Conservation (phyloP, 1,284 basidiomycete species). For the Lignosus rhinocerotis region DNA sequence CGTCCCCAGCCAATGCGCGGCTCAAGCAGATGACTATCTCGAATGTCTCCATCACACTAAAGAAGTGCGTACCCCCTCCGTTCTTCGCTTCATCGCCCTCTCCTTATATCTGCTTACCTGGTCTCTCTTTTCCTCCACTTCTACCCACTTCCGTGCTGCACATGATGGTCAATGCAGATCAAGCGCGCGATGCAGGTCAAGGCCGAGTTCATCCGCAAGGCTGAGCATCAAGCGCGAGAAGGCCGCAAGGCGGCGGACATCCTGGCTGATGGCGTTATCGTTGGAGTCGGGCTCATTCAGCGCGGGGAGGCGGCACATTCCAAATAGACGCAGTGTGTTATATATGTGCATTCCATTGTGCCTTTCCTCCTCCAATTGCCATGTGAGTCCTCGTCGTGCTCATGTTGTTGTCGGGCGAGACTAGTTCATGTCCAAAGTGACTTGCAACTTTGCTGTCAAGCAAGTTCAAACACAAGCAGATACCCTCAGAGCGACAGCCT, state of each 20-base stretch:
- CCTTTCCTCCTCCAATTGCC: not conserved
- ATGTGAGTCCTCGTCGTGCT: too few relatives aligned
- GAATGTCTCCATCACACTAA: slow-evolving; percentile 92
- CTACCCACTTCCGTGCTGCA: not conserved
- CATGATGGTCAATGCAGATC: slow-evolving; percentile 45
- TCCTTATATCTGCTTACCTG: slow-evolving; percentile 4
- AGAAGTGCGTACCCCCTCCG: slow-evolving; percentile 61
- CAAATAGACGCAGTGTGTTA: slow-evolving; percentile 14
- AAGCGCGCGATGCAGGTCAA: slow-evolving; percentile 75
- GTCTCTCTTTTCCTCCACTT: not conserved
- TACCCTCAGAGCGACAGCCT: too few relatives aligned
- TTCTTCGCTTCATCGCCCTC: not conserved
- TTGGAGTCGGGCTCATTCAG: slow-evolving; percentile 73
- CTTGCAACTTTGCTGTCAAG: too few relatives aligned
- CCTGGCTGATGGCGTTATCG: slow-evolving; percentile 72
- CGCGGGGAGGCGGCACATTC: slow-evolving; percentile 40
- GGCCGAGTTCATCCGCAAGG: slow-evolving; percentile 71
- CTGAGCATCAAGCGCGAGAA: slow-evolving; percentile 65
- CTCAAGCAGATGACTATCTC: slow-evolving; percentile 85
- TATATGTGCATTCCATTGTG: slow-evolving; percentile 11
- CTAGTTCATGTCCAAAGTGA: too few relatives aligned
- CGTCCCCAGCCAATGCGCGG: slow-evolving; percentile 70
- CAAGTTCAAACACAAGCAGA: too few relatives aligned
- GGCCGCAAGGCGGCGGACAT: slow-evolving; percentile 73
- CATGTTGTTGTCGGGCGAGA: too few relatives aligned